phyloP scores from a whole-genome alignment of 2,329 filamentous ascomycete genomes.

The Xylaria multiplex region DNA sequence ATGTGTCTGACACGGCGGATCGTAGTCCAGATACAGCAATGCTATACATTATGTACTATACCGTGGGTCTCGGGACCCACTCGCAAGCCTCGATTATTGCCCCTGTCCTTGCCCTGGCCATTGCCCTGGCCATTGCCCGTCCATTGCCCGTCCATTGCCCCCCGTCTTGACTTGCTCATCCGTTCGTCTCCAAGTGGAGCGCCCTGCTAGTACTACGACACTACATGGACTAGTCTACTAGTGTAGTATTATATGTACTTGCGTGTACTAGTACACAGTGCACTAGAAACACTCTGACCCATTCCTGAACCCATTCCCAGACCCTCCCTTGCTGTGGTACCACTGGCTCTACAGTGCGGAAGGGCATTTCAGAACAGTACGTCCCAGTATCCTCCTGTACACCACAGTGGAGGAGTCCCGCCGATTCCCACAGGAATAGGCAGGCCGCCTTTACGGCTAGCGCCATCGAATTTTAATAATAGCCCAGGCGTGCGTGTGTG shows the following conservation, averaged over 20 bases:
- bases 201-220: constrained; percentile 35
- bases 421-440: constrained; percentile 30
- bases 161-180: constrained; percentile 31
- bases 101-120: constrained; percentile 3
- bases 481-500: constrained; percentile 47
- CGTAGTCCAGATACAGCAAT: constrained; percentile 34
- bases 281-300: constrained; percentile 46
- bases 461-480: constrained; percentile 51
- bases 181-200: constrained; percentile 36
- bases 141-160: constrained; percentile 1
- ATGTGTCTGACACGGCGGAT: constrained; percentile 52
- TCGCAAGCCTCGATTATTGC: constrained; percentile 35
- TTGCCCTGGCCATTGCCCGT: not conserved
- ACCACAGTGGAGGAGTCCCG: constrained; percentile 1
- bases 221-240: too few relatives aligned
- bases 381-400: too few relatives aligned
- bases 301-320: constrained; percentile 44
- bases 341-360: not conserved
- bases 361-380: not conserved
- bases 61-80: constrained; percentile 13
- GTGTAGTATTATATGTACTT: too few relatives aligned
- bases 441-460: constrained; percentile 48
- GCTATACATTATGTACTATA: too few relatives aligned
- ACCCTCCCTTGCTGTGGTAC: not conserved
- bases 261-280: too few relatives aligned